Evolutionary conservation across 768 basidiomycete genomes (phyloP).

Genomic region (Leucocoprinus sp.): DNA sequence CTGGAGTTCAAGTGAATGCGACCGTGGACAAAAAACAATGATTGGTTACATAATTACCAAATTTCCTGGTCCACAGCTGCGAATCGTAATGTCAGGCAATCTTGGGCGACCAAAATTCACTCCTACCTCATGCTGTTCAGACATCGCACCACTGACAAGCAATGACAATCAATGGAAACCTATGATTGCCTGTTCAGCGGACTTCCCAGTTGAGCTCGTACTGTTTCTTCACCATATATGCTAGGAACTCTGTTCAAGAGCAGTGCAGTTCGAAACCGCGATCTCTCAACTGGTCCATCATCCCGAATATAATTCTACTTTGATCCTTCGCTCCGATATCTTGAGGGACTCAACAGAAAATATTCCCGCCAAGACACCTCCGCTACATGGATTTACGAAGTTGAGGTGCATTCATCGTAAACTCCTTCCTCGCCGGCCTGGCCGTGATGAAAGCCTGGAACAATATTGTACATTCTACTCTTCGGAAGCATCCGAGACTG

Average conservation of each 20-base stretch:
- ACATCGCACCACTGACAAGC: not conserved
- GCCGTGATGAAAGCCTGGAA: slow-evolving; percentile 62
- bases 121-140: not conserved
- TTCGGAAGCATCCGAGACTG: slow-evolving; percentile 10
- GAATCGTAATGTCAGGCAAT: too few species aligned
- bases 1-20: too few species aligned
- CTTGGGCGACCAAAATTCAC: slow-evolving; percentile 5
- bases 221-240: slow-evolving; percentile 4
- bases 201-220: slow-evolving; percentile 20
- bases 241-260: not conserved
- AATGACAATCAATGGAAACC: slow-evolving; percentile 14
- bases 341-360: slow-evolving; percentile 31
- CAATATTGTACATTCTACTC: slow-evolving; percentile 75
- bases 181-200: slow-evolving; percentile 18
- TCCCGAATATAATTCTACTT: slow-evolving; percentile 88
- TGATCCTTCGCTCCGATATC: slow-evolving; percentile 81
- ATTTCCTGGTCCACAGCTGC: too few species aligned
- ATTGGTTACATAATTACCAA: too few species aligned
- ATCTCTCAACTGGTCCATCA: slow-evolving; percentile 71
- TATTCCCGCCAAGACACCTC: slow-evolving; percentile 27
- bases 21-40: too few species aligned
- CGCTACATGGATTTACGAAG: slow-evolving; percentile 27
- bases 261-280: slow-evolving; percentile 60
- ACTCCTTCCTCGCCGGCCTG: slow-evolving; percentile 72
- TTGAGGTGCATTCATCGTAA: slow-evolving; percentile 54